phyloP scores from a whole-genome alignment of 331 rosid genomes.

The Stylosanthes scabra region DNA sequence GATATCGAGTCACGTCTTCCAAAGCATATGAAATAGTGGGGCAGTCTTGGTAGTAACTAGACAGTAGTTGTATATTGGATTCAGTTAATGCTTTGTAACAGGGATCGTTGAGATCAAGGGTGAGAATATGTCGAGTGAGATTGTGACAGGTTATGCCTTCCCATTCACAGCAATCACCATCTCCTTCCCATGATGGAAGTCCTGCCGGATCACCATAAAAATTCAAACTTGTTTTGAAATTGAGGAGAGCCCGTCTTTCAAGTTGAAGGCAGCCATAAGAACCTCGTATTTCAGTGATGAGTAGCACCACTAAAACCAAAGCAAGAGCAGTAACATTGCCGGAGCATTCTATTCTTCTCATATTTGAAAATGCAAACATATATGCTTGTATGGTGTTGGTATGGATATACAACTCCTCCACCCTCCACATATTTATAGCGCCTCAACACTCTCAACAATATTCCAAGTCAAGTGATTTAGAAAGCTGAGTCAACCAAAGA shows the following conservation, averaged over 20 bases:
- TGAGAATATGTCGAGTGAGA: conserved; percentile 30
- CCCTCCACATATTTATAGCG: no score
- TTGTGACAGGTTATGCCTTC: conserved; percentile 27
- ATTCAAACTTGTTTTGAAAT: conserved; percentile 20
- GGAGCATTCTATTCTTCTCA: no score
- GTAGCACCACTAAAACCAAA: no score
- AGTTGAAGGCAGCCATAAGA: not conserved
- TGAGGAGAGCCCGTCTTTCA: conserved; percentile 33
- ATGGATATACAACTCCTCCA: no score
- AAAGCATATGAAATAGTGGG: not conserved
- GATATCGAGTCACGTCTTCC: not conserved
- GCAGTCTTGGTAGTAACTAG: no score
- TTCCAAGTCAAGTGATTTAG: no score
- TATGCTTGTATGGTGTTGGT: no score
- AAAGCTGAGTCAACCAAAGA: no score
- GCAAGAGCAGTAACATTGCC: no score
- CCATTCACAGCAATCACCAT: conserved; percentile 32
- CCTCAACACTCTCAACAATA: no score
- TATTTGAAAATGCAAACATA: no score
- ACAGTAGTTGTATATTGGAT: not conserved
- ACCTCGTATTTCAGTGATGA: no score
- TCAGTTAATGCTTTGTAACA: not conserved
- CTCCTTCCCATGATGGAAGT: conserved; percentile 37
- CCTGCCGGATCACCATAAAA: not conserved
- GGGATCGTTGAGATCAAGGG: conserved; percentile 17